Evolutionary conservation across 2,329 filamentous ascomycete genomes (phyloP).

Genomic region (Aspergillus neotritici): DNA sequence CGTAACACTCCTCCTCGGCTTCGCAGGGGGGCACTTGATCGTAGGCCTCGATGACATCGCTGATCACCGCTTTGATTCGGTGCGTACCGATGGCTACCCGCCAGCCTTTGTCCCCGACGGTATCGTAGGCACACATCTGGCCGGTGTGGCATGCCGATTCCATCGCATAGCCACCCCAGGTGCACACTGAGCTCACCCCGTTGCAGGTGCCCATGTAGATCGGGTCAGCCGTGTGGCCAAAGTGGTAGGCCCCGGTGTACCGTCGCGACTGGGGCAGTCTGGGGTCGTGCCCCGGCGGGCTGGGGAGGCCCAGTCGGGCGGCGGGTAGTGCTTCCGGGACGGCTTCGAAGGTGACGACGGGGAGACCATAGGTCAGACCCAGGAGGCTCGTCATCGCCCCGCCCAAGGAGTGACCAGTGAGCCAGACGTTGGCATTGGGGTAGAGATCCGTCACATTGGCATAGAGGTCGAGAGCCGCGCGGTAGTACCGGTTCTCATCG

Average conservation of each 20-base stretch:
- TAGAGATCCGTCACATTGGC: slow-evolving; percentile 88
- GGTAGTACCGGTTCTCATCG: slow-evolving; percentile 86
- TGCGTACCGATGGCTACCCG: slow-evolving; percentile 86
- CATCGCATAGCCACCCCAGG: slow-evolving; percentile 86
- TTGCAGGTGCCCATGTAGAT: slow-evolving; percentile 94
- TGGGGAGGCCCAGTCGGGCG: slow-evolving; percentile 74
- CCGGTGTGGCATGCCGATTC: slow-evolving; percentile 91
- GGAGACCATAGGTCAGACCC: slow-evolving; percentile 83
- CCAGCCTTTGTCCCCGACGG: slow-evolving; percentile 86
- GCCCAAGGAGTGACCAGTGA: slow-evolving; percentile 87
- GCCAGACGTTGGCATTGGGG: slow-evolving; percentile 76
- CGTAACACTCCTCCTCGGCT: slow-evolving; percentile 71
- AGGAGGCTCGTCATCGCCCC: slow-evolving; percentile 84
- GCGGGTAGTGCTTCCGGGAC: slow-evolving; percentile 87
- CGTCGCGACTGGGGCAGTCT: slow-evolving; percentile 63
- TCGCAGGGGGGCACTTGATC: slow-evolving; percentile 72
- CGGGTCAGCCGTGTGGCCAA: slow-evolving; percentile 92
- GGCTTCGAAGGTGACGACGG: slow-evolving; percentile 88
- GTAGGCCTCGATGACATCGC: slow-evolving; percentile 79
- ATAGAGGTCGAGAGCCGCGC: slow-evolving; percentile 81
- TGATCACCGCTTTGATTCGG: slow-evolving; percentile 81
- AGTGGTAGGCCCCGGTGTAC: slow-evolving; percentile 77
- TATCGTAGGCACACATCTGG: slow-evolving; percentile 83
- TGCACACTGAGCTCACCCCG: slow-evolving; percentile 80
- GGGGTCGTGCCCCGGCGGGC: slow-evolving; percentile 71